Conservation (phyloP, 2,329 filamentous ascomycete genomes). For the Westerdykella ornata region DNA sequence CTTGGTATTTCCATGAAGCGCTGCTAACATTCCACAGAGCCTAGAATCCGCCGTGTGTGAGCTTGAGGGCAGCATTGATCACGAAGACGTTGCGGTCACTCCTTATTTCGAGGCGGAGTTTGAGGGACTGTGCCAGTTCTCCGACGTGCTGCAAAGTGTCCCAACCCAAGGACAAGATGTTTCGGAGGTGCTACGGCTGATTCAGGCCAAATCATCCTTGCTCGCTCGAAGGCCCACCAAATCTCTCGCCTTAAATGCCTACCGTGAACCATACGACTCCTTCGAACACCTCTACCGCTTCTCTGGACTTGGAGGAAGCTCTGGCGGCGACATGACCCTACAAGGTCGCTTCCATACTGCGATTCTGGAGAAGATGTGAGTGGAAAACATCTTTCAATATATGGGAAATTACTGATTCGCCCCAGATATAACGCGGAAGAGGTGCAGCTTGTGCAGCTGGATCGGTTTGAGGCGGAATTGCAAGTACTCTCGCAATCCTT, state of each 20-base stretch:
- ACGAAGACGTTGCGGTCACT: conserved; percentile 20
- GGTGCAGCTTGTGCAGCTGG: conserved; percentile 37
- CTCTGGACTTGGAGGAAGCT: conserved; percentile 18
- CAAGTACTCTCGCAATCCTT: conserved; percentile 34
- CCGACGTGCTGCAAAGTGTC: conserved; percentile 22
- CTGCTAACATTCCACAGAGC: conserved; percentile 4
- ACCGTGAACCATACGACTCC: conserved; percentile 9
- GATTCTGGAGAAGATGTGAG: conserved; percentile 18
- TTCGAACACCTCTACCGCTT: conserved; percentile 22
- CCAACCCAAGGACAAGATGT: conserved; percentile 2
- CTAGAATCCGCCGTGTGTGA: conserved; percentile 25
- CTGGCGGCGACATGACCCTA: conserved; percentile 20
- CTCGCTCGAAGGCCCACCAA: conserved; percentile 35
- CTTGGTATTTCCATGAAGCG: conserved; percentile 46
- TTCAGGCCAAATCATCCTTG: conserved; percentile 25
- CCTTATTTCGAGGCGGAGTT: conserved; percentile 36
- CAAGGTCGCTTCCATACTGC: conserved; percentile 25
- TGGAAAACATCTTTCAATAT: not conserved
- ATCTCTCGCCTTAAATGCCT: conserved; percentile 6
- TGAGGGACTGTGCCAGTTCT: conserved; percentile 34
- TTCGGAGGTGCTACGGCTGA: conserved; percentile 9
- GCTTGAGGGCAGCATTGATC: conserved; percentile 23
- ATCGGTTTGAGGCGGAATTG: conserved; percentile 39
- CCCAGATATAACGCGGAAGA: conserved; percentile 21
- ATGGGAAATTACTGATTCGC: not conserved